Conservation (phyloP, 805 yeast genomes). For the Ogataea saltuana region DNA sequence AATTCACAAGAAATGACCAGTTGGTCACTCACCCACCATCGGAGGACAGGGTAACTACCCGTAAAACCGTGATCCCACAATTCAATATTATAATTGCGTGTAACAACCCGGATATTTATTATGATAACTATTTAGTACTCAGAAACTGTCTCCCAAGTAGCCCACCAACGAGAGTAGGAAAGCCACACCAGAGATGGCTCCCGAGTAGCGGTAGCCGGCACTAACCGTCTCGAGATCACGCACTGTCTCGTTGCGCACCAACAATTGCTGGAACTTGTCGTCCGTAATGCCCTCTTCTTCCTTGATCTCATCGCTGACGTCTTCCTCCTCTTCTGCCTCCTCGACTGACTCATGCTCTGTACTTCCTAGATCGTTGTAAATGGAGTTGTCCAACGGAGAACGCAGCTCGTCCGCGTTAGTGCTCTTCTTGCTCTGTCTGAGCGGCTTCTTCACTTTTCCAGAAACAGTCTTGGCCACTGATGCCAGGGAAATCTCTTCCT, state of each 20-base stretch:
- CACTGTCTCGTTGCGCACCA: slow-evolving; percentile 40
- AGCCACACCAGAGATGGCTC: slow-evolving; percentile 45
- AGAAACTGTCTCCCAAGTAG: slow-evolving; percentile 51
- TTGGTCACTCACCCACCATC: neutral
- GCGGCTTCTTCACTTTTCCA: slow-evolving; percentile 25
- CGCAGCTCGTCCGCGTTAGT: slow-evolving; percentile 30
- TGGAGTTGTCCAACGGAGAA: slow-evolving; percentile 47
- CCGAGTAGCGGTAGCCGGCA: slow-evolving; percentile 41
- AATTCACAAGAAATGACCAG: neutral
- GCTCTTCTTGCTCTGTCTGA: slow-evolving; percentile 22
- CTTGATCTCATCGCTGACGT: slow-evolving; percentile 29
- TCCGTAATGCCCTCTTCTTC: slow-evolving; percentile 37
- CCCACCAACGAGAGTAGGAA: slow-evolving; percentile 55
- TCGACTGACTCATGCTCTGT: slow-evolving; percentile 21
- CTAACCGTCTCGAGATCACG: slow-evolving; percentile 37
- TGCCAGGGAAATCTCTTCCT: neutral
- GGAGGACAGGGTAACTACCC: neutral
- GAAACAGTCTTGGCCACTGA: slow-evolving; percentile 1
- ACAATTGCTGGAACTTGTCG: slow-evolving; percentile 35
- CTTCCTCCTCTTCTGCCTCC: slow-evolving; percentile 31
- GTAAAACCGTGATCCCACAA: no score
- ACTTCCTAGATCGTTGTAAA: slow-evolving; percentile 43
- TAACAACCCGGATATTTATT: no score
- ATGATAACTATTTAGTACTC: neutral
- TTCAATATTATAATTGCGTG: no score